phyloP scores from a whole-genome alignment of 148 eudicot genomes.

The Nyssa sinensis region DNA sequence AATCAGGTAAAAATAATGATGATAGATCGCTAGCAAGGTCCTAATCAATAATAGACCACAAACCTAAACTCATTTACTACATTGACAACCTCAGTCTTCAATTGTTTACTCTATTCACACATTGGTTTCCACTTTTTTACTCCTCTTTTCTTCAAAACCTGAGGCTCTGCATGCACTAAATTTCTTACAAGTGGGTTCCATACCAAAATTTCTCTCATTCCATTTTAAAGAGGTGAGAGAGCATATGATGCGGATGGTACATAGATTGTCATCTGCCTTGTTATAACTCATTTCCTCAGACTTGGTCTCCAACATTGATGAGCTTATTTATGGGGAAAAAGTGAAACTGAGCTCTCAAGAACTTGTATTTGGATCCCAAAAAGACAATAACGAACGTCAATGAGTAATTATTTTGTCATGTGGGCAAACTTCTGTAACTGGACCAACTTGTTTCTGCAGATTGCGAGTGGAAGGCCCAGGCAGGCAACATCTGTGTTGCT shows the following conservation, averaged over 20 bases:
- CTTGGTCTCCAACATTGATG: not conserved
- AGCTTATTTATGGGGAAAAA: not conserved
- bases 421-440: not conserved
- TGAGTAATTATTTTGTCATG: not conserved
- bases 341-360: not conserved
- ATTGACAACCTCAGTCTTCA: constrained; percentile 2
- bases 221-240: not conserved
- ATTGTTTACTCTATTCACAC: not conserved
- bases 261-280: too few species aligned
- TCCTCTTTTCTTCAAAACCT: not conserved
- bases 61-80: not conserved
- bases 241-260: not conserved
- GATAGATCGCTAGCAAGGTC: not conserved
- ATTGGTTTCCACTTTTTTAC: not conserved
- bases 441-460: constrained; percentile 36
- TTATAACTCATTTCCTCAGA: not conserved
- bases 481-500: constrained; percentile 74
- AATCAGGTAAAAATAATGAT: not conserved
- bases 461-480: constrained; percentile 92
- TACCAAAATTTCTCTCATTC: not conserved
- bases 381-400: not conserved
- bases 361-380: not conserved
- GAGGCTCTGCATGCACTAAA: not conserved
- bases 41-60: too few species aligned
- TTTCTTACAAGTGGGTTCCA: not conserved